Evolutionary conservation across 2,329 filamentous ascomycete genomes (phyloP).

Genomic region (Emergomyces orientalis): DNA sequence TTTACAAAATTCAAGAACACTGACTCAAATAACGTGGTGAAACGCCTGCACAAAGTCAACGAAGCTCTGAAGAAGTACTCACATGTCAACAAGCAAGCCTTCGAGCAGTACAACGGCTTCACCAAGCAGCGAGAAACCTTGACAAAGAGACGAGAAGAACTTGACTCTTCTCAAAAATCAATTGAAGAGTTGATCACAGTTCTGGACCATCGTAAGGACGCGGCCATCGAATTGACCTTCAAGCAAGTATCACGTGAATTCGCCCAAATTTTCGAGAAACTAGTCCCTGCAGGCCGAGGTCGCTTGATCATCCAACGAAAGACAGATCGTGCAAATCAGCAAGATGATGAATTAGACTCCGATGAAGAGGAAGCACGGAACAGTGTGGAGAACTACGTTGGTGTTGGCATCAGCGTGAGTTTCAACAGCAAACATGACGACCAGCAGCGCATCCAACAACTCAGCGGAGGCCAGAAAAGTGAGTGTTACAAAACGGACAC

Average conservation of each 20-base stretch:
- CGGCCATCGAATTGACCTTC: constrained; percentile 96
- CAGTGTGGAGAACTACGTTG: constrained; percentile 85
- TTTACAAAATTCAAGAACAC: constrained; percentile 84
- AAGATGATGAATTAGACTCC: constrained; percentile 55
- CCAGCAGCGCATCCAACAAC: constrained; percentile 93
- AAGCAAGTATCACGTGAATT: constrained; percentile 96
- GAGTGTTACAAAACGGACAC: constrained; percentile 31
- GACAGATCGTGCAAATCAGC: constrained; percentile 58
- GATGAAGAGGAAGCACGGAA: constrained; percentile 52
- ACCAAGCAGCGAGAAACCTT: constrained; percentile 84
- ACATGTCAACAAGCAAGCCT: constrained; percentile 98
- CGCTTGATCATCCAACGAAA: constrained; percentile 87
- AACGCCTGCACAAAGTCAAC: constrained; percentile 79
- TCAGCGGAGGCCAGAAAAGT: constrained; percentile 97
- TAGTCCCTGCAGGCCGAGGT: constrained; percentile 88
- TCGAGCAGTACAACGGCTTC: constrained; percentile 97
- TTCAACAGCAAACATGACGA: constrained; percentile 99
- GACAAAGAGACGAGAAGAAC: constrained; percentile 72
- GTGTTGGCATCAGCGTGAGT: constrained; percentile 91
- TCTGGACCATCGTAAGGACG: constrained; percentile 90
- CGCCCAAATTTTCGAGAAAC: constrained; percentile 81
- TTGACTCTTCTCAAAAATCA: constrained; percentile 74
- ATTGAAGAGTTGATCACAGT: constrained; percentile 90
- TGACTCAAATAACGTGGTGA: constrained; percentile 63
- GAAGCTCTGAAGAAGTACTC: constrained; percentile 92